phyloP scores from a whole-genome alignment of 2,329 filamentous ascomycete genomes.

The Proliferodiscus dingleyae region DNA sequence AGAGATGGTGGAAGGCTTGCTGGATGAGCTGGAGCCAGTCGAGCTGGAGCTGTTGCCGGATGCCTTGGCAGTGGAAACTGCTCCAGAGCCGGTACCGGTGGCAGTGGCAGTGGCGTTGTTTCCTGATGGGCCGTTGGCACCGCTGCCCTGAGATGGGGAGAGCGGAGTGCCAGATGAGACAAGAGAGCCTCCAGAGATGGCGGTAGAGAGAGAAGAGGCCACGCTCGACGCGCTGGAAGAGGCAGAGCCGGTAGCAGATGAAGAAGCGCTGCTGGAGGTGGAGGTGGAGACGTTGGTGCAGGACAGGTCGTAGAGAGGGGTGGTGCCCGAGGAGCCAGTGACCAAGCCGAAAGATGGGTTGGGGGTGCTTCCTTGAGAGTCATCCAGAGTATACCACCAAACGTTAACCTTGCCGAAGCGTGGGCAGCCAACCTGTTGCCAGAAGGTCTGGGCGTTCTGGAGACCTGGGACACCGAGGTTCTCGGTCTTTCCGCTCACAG shows the following conservation, averaged over 20 bases:
- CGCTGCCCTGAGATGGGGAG: conserved; percentile 2
- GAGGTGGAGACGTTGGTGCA: conserved; percentile 40
- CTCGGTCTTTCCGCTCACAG: conserved; percentile 61
- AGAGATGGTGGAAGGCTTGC: conserved; percentile 5
- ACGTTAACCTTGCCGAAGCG: conserved; percentile 60
- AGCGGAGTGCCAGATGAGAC: conserved; percentile 4
- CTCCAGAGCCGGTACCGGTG: conserved; percentile 3
- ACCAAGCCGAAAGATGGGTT: conserved; percentile 69
- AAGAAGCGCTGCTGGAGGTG: conserved; percentile 5
- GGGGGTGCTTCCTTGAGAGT: conserved; percentile 52
- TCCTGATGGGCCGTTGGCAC: neutral
- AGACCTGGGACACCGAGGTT: conserved; percentile 58
- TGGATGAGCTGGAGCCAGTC: neutral
- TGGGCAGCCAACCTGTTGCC: conserved; percentile 72
- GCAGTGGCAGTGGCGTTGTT: neutral
- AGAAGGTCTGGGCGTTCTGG: conserved; percentile 73
- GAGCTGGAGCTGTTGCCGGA: conserved; percentile 4
- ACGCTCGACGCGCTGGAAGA: conserved; percentile 2
- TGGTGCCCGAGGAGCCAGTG: conserved; percentile 46
- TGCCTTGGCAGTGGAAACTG: conserved; percentile 2
- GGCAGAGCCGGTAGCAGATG: conserved; percentile 3
- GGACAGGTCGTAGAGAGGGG: conserved; percentile 58
- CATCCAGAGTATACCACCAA: conserved; percentile 76
- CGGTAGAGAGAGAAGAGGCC: conserved; percentile 10
- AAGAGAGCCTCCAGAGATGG: conserved; percentile 2